These are phyloP conservation scores for Exophiala sideris DNA, from an alignment of 2,329 filamentous ascomycete genomes.

Conservation along the genomic window DNA sequence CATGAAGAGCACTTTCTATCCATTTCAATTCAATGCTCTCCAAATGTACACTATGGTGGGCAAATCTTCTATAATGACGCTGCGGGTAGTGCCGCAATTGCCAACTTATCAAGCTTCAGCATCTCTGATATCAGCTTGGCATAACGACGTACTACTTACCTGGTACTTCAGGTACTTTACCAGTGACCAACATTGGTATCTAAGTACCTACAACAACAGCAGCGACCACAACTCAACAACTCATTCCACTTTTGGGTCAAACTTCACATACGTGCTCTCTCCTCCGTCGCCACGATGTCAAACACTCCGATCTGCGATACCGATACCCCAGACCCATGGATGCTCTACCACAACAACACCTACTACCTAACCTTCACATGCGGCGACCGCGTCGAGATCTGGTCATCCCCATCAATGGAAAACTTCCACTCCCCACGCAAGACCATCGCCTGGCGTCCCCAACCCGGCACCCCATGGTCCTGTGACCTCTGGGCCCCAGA, in stretches of 20 bases:
- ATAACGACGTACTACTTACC: too few species aligned
- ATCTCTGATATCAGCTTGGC: too few species aligned
- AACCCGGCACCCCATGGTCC: constrained; percentile 42
- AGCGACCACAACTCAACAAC: too few species aligned
- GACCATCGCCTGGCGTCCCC: constrained; percentile 36
- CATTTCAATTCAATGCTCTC: background rate
- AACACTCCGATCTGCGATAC: constrained; percentile 30
- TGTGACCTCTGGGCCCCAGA: constrained; percentile 56
- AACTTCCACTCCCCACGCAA: constrained; percentile 31
- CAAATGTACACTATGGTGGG: too few species aligned
- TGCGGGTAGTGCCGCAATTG: too few species aligned
- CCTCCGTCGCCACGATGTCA: constrained; percentile 27
- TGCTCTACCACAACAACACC: constrained; percentile 27
- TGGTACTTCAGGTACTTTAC: too few species aligned
- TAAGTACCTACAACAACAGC: too few species aligned
- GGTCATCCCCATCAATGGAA: constrained; percentile 33
- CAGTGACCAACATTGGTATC: too few species aligned
- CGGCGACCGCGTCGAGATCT: constrained; percentile 37
- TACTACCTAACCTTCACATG: constrained; percentile 36
- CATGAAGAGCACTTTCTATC: background rate
- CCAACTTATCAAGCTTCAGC: too few species aligned
- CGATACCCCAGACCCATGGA: constrained; percentile 35
- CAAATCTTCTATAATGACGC: too few species aligned
- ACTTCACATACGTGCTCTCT: too few species aligned
- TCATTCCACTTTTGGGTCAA: too few species aligned